Evolutionary conservation across 441 rosid species (phyloP).

Genomic region (Eugenia klotzschiana): DNA sequence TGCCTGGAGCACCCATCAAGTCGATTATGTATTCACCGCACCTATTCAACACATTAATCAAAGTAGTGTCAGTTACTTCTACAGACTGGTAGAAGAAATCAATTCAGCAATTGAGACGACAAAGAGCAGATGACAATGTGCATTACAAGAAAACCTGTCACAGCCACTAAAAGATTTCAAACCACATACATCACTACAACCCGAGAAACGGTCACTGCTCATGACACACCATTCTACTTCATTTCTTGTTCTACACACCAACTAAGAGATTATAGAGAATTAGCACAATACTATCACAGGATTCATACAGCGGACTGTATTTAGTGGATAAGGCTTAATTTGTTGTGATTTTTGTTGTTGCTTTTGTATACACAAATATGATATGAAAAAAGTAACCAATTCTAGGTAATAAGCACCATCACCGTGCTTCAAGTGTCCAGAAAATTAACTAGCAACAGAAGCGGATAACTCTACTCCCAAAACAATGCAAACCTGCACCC

Average conservation of each 20-base stretch:
- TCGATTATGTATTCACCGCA: slow-evolving; percentile 94
- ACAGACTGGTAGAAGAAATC: neutral
- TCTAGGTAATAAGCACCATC: neutral
- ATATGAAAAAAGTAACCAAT: neutral
- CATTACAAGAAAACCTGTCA: neutral
- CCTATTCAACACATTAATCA: slow-evolving; percentile 12
- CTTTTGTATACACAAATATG: neutral
- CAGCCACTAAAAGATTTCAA: neutral
- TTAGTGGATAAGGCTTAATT: neutral
- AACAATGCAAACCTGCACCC: neutral
- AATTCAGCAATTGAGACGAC: neutral
- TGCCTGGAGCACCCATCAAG: slow-evolving; percentile 98
- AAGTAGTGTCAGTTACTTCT: neutral
- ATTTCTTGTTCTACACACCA: neutral
- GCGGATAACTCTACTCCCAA: neutral
- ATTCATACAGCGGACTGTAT: neutral
- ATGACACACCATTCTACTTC: neutral
- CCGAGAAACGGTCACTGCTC: neutral
- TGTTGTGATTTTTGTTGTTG: neutral
- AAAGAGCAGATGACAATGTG: neutral
- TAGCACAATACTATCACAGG: neutral
- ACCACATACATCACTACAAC: neutral
- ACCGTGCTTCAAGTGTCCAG: neutral
- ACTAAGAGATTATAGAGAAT: neutral
- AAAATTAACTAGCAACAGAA: neutral